Evolutionary conservation across 805 yeast genomes (phyloP).

Genomic region (Yarrowia hollandica): DNA sequence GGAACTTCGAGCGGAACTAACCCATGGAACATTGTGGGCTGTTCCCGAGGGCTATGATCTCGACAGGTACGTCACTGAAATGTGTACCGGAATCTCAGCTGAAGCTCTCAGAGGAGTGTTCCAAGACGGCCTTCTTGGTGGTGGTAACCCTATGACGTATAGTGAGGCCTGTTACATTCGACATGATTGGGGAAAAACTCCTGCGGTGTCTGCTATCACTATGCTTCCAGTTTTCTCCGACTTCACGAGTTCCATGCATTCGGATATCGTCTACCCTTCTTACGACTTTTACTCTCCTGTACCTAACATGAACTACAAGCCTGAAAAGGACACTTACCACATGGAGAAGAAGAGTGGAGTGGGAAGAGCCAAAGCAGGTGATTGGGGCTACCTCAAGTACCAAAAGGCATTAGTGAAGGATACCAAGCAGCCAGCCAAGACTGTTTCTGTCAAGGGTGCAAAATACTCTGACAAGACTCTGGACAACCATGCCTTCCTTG

Average conservation of each 20-base stretch:
- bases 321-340: neutral
- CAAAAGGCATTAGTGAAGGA: neutral
- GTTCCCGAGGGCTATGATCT: neutral
- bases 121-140: constrained; percentile 3
- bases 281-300: constrained; percentile 17
- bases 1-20: neutral
- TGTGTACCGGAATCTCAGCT: neutral
- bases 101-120: neutral
- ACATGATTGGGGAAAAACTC: neutral
- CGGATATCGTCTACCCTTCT: constrained; percentile 7
- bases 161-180: neutral
- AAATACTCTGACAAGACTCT: neutral
- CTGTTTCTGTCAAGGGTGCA: neutral
- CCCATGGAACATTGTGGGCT: neutral
- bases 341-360: constrained; percentile 1
- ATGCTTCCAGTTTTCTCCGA: neutral
- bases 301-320: neutral
- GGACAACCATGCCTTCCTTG: constrained; percentile 8
- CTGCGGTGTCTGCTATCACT: neutral
- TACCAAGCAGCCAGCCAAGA: neutral
- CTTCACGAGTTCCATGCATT: constrained; percentile 4
- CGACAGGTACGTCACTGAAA: neutral
- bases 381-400: neutral
- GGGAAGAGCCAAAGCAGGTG: neutral
- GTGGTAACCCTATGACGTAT: neutral